phyloP scores from a whole-genome alignment of 108 stramenopile genomes.

The Mediolabrus comicus region DNA sequence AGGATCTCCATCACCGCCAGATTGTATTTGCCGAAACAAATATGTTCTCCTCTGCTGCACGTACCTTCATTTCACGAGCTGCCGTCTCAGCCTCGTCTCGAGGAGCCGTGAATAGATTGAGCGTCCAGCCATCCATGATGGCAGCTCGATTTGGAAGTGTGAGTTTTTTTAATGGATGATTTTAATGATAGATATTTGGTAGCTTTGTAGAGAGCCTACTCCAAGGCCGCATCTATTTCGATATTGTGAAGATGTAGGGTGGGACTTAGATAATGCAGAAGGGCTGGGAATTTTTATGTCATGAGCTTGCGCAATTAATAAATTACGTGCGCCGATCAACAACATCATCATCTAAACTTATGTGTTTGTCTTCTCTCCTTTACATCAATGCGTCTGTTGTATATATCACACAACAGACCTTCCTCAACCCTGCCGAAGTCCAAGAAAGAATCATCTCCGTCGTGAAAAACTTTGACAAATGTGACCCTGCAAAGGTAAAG shows the following conservation, averaged over 20 bases:
- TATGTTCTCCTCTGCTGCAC: conserved; percentile 75
- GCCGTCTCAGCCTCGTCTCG: conserved; percentile 33
- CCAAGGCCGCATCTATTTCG: too few relatives aligned
- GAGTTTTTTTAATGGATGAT: conserved; percentile 21
- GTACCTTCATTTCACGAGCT: conserved; percentile 70
- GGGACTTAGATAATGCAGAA: too few relatives aligned
- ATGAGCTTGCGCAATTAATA: too few relatives aligned
- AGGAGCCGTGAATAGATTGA: conserved; percentile 15
- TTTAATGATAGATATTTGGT: not conserved
- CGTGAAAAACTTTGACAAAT: conserved; percentile 99
- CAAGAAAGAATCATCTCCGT: conserved; percentile 92
- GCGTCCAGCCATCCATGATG: conserved; percentile 24
- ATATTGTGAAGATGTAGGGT: too few relatives aligned
- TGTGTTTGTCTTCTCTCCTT: not conserved
- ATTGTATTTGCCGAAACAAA: not conserved
- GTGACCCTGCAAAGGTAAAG: conserved; percentile 86
- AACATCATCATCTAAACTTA: not conserved
- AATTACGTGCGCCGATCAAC: too few relatives aligned
- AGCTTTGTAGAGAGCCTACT: not conserved
- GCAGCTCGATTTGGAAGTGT: conserved; percentile 54
- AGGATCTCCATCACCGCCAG: not conserved
- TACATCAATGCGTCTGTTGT: not conserved
- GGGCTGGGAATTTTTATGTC: too few relatives aligned
- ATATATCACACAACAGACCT: conserved; percentile 52
- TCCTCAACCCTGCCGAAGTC: conserved; percentile 93